Base-by-base conservation (phyloP, 495 filamentous ascomycete species). In the Penicillium cosmopolitanum region DNA sequence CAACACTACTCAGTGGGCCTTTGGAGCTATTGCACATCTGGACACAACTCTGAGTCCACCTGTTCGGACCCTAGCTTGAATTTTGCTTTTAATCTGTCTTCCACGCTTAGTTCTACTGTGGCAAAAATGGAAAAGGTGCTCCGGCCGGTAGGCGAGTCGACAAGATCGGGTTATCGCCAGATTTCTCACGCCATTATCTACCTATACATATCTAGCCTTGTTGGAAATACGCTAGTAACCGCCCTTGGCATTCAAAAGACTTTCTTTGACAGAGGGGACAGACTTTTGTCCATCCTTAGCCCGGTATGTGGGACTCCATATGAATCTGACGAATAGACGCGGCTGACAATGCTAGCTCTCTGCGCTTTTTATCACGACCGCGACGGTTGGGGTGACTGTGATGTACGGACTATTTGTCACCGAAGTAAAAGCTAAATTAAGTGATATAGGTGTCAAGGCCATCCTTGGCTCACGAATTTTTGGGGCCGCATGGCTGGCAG, bases 61-160 rank as follows among this genome's bases (percentile, higher is more conserved):
- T 53, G 36, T 42, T 53, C 56, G 8, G n/a, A 53, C n/a, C 56
- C 50, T 21, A 53, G 50, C 40, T 42, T 44, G 15, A 44, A 19
- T 5, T 59, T 59, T 33, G 52, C 56, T 23, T 59, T 59, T n/a
- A 33, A 59, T 34, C 36, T 59, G 13, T 47, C 53, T 25, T 42
- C 4, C 28, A 59, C 53, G 15, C 44, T 53, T 48, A 50, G 42
- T 11, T 53, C 38, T 19, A 18, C n/a, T 8, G 16, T 12, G 5
- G 7, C 42, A 12, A n/a, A 18, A 16, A 16, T 44, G 16, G 42
- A 19, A 16, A 16, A 44, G n/a, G 38, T 48, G 3, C 46, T 51
- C 23, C 10, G 8, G 7, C 15, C n/a, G 16, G 35, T 59, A 31
- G 38, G 18, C 12, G 28, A 53, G 15, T 8, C 8, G 7, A 44